Evolutionary conservation across 495 filamentous ascomycete species (phyloP).

Genomic region (Hyaloscypha bicolor): DNA sequence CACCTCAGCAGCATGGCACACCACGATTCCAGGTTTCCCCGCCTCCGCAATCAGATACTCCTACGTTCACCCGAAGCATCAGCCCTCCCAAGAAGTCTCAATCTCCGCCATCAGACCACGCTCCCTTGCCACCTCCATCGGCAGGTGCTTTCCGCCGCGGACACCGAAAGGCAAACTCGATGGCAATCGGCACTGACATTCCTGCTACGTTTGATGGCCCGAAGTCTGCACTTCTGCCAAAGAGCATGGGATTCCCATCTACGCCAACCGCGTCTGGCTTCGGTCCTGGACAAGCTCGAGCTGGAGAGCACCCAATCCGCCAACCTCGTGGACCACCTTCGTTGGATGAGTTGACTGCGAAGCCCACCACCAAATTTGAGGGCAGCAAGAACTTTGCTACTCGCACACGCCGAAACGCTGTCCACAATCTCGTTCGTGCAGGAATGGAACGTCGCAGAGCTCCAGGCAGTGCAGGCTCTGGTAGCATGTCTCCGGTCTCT

Average conservation of each 20-base stretch:
- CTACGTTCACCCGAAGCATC: slow-evolving; percentile 56
- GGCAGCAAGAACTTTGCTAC: slow-evolving; percentile 98
- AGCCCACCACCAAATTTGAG: slow-evolving; percentile 91
- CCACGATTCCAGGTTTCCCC: slow-evolving; percentile 79
- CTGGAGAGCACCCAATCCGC: slow-evolving; percentile 91
- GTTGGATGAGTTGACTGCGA: slow-evolving; percentile 85
- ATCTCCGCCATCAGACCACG: slow-evolving; percentile 62
- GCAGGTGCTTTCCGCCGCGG: slow-evolving; percentile 86
- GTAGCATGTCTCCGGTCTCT: slow-evolving; percentile 86
- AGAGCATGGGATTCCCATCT: slow-evolving; percentile 70
- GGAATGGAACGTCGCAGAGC: slow-evolving; percentile 82
- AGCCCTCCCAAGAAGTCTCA: slow-evolving; percentile 73
- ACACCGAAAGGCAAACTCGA: slow-evolving; percentile 88
- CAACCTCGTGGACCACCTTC: slow-evolving; percentile 93
- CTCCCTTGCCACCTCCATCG: slow-evolving; percentile 77
- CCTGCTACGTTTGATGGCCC: slow-evolving; percentile 47
- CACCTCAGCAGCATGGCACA: slow-evolving; percentile 45
- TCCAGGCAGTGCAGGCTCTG: slow-evolving; percentile 57
- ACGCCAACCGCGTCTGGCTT: slow-evolving; percentile 84
- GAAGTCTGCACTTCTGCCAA: slow-evolving; percentile 66
- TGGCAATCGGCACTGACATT: slow-evolving; percentile 60
- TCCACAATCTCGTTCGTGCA: slow-evolving; percentile 88
- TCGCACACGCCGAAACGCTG: slow-evolving; percentile 88
- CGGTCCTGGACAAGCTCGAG: slow-evolving; percentile 88
- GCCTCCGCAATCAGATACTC: slow-evolving; percentile 60